Evolutionary conservation across 106 monocot genomes (phyloP).

Genomic region (Triglochin maritima): DNA sequence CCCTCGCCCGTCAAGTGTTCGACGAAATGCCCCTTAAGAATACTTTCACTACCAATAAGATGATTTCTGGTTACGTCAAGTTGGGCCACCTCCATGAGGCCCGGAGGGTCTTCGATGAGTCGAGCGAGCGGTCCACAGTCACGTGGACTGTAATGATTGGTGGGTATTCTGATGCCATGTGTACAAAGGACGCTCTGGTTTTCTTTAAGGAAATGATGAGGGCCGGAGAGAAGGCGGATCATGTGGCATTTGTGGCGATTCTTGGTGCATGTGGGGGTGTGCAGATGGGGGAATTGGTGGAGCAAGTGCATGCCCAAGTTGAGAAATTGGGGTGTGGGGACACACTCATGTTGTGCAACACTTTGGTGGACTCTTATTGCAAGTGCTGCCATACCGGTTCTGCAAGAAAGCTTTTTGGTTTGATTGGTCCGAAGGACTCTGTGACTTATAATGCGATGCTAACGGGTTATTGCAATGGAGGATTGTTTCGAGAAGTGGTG

Average conservation of each 20-base stretch:
- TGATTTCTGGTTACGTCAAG: constrained; percentile 63
- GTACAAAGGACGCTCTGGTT: constrained; percentile 20
- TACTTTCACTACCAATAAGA: constrained; percentile 49
- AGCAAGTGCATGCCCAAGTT: constrained; percentile 38
- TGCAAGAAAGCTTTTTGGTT: constrained; percentile 33
- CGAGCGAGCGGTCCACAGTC: constrained; percentile 31
- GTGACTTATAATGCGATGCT: constrained; percentile 77
- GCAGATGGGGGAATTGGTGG: constrained; percentile 13
- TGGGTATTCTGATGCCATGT: constrained; percentile 18
- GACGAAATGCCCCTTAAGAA: constrained; percentile 67
- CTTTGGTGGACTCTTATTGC: constrained; percentile 72
- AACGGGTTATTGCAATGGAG: constrained; percentile 52
- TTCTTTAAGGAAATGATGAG: constrained; percentile 39
- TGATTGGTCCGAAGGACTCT: constrained; percentile 33
- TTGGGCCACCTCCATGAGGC: constrained; percentile 45
- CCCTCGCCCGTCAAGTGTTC: constrained; percentile 45
- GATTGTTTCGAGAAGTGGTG: constrained; percentile 28
- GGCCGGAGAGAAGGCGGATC: constrained; percentile 30
- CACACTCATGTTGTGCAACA: constrained; percentile 44
- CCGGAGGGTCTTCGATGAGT: constrained; percentile 30
- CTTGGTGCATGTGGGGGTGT: constrained; percentile 35
- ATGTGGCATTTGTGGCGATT: constrained; percentile 31
- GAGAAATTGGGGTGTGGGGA: constrained; percentile 37
- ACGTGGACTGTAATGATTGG: constrained; percentile 93
- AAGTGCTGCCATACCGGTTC: constrained; percentile 37